phyloP scores from a whole-genome alignment of 805 yeast species.

The Danielia oregonensis region DNA sequence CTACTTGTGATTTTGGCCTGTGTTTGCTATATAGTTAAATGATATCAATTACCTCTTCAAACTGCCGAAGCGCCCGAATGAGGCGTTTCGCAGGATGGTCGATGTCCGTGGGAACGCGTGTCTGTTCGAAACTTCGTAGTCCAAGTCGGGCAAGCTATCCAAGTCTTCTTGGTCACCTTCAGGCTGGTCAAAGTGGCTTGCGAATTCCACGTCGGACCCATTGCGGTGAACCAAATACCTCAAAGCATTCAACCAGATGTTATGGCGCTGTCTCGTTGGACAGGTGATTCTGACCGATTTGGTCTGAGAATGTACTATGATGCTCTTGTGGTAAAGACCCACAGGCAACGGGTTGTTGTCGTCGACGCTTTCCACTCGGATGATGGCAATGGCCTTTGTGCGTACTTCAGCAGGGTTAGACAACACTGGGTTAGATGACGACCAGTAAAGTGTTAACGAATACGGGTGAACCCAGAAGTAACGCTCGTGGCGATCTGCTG shows the following conservation, averaged over 20 bases:
- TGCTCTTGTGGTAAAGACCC: constrained; percentile 82
- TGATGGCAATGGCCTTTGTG: constrained; percentile 77
- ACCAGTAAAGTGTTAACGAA: constrained; percentile 88
- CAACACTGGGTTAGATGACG: constrained; percentile 70
- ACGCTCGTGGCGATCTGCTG: constrained; percentile 83
- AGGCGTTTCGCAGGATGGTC: constrained; percentile 10
- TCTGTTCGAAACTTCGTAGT: constrained; percentile 12
- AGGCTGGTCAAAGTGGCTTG: not conserved
- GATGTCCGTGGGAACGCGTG: constrained; percentile 17
- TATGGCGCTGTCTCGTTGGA: constrained; percentile 81
- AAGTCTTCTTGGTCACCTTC: constrained; percentile 3
- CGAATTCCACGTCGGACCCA: constrained; percentile 43
- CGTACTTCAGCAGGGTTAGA: constrained; percentile 62
- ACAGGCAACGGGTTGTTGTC: constrained; percentile 88
- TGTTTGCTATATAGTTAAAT: too few species aligned
- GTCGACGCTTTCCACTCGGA: constrained; percentile 71
- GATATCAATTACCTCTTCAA: not conserved
- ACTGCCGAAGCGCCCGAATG: constrained; percentile 6
- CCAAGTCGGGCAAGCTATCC: constrained; percentile 7
- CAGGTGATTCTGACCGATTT: constrained; percentile 78
- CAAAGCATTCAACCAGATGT: constrained; percentile 85
- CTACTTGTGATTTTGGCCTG: too few species aligned
- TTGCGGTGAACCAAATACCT: constrained; percentile 68
- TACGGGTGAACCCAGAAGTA: constrained; percentile 97
- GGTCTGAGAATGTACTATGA: constrained; percentile 66